Evolutionary conservation across 495 filamentous ascomycete genomes (phyloP), one percentile per base, ranked within the genome.

Genomic region (Hypoxylon rickii): DNA sequence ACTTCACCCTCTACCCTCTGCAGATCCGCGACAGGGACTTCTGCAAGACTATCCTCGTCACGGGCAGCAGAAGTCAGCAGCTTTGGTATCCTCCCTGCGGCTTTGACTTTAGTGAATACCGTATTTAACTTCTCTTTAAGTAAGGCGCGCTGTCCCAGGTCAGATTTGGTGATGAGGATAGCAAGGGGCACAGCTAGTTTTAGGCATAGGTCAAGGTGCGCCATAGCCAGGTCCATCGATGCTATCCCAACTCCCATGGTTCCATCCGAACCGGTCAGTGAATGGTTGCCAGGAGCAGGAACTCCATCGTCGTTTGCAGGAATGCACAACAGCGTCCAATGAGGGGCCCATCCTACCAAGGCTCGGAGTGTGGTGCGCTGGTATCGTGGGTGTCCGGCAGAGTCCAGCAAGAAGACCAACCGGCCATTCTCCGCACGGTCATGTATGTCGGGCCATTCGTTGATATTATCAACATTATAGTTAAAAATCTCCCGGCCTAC

Each of bases 401-500:
- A 92, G 66, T 98, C 94, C 0, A 91, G 87, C 8, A 97, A 69
- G 51, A 96, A 89, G 8, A 92, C 89, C 3, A 98, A 71, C 42
- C 95, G 86, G 13, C 89, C 89, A 16, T 76, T 75, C 19, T 81
- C 81, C 1, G 90, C 83, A n/a, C 84, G 78, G 44, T 78, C 76
- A 69, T 98, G 94, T 39, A 97, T 92, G 69, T 97, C 94, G 58
- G 89, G 87, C 94, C 94, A 98, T 24, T 88, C 90, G 34, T 92
- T 88, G 44, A 96, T 85, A 73, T 96, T 90, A 15, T 84, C 86
- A 45, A 88, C 84, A 0, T 88, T 85, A 68, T 93, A 97, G 62
- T 96, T 97, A 71, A 97, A 77, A 36, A 97, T 83, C 24, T 81
- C 72, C n/a, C 72, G 70, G 11, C 71, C 71, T 38, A 73, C 76